These are phyloP conservation scores for Laguncularia racemosa DNA, from an alignment of 345 rosid genomes.

Conservation along the genomic window DNA sequence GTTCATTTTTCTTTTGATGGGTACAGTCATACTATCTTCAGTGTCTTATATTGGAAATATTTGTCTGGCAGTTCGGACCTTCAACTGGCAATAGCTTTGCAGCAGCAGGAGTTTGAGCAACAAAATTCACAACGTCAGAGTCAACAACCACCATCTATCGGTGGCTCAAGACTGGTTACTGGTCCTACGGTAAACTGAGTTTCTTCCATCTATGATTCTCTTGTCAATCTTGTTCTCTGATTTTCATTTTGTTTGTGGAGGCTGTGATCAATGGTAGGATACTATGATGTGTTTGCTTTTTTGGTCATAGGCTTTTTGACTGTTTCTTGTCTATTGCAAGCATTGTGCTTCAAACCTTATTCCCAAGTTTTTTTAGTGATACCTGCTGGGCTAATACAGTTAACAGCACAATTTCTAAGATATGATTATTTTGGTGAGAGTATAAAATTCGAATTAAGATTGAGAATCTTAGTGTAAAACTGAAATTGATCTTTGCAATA, in stretches of 20 bases:
- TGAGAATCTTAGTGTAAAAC: no score
- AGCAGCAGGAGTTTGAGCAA: conserved; percentile 92
- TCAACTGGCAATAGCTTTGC: conserved; percentile 93
- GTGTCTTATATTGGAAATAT: conserved; percentile 2
- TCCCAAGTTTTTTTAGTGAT: no score
- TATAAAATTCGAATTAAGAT: no score
- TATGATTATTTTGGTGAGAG: no score
- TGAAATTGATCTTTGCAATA: no score
- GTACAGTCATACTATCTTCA: neutral
- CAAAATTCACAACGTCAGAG: conserved; percentile 68
- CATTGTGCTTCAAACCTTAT: no score
- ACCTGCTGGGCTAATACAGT: no score
- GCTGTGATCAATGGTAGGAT: neutral
- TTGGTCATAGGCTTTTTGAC: neutral
- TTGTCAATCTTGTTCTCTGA: no score
- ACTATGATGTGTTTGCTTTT: no score
- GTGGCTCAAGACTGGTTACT: conserved; percentile 59
- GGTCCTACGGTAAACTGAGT: conserved; percentile 69
- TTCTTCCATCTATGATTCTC: neutral
- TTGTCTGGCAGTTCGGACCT: conserved; percentile 66
- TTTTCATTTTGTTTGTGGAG: neutral
- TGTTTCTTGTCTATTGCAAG: neutral
- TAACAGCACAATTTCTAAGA: no score
- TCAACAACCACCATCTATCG: conserved; percentile 47
- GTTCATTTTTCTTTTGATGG: neutral